Percentiles rank a stretch among this genome's conserved stretches.
These are phyloP conservation scores for Flaveria sonorensis DNA, from an alignment of 129 eudicot species.

Conservation along the genomic window DNA sequence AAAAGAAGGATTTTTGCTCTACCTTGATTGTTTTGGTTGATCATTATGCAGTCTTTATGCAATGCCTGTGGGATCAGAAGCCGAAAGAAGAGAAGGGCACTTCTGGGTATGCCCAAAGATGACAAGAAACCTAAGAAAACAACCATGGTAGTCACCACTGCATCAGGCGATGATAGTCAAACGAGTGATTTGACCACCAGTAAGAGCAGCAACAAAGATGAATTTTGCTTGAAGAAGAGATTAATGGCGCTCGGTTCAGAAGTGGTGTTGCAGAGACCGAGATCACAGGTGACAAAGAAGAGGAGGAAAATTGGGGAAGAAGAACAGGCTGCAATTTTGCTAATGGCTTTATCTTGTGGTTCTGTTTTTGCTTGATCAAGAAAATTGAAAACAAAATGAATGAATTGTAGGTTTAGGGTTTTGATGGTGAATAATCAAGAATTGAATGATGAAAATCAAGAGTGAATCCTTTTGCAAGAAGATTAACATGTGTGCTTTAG, in stretches of 20 bases:
- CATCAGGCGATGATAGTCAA: conserved; percentile 33
- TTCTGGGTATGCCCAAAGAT: conserved; percentile 60
- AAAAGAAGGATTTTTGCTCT: conserved; percentile 7
- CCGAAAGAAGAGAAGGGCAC: conserved; percentile 85
- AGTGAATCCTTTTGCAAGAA: not conserved
- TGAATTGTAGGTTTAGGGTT: conserved; percentile 22
- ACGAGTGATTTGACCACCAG: conserved; percentile 44
- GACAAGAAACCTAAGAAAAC: conserved; percentile 65
- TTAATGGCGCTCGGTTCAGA: conserved; percentile 58
- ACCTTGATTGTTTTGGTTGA: conserved; percentile 13
- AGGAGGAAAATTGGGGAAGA: conserved; percentile 78
- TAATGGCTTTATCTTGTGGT: conserved; percentile 94
- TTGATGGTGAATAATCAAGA: not conserved
- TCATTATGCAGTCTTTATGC: conserved; percentile 66
- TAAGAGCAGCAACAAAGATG: conserved; percentile 42
- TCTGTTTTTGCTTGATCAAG: conserved; percentile 54
- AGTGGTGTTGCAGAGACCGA: conserved; percentile 80
- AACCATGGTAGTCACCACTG: not conserved
- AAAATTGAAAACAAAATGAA: not conserved
- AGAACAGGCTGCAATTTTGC: conserved; percentile 84
- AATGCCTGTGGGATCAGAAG: conserved; percentile 98
- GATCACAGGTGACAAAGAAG: conserved; percentile 55
- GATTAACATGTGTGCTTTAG: conserved; percentile 12
- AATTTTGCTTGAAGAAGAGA: conserved; percentile 52
- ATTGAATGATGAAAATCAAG: conserved; percentile 7